These are phyloP conservation scores for Bacidia gigantensis DNA, from an alignment of 495 filamentous ascomycete species.

Conservation along the genomic window DNA sequence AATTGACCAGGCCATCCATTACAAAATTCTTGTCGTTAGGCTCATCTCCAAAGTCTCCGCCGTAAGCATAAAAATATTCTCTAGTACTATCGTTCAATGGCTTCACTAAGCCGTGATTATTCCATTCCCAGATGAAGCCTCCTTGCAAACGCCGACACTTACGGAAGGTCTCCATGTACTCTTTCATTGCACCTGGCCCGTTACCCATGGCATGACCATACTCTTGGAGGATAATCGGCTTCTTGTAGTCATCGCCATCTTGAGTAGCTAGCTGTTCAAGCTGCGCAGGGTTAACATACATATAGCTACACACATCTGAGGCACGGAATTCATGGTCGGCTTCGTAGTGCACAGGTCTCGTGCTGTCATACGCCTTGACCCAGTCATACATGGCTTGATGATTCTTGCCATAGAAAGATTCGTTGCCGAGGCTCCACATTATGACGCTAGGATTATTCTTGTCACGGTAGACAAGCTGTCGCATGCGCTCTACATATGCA, in stretches of 20 bases:
- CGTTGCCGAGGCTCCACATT: constrained; percentile 60
- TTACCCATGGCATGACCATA: constrained; percentile 64
- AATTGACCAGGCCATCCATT: constrained; percentile 49
- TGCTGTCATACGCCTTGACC: constrained; percentile 40
- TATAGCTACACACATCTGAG: constrained; percentile 51
- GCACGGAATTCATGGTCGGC: constrained; percentile 42
- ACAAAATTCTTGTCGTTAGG: constrained; percentile 54
- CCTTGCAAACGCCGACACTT: constrained; percentile 46
- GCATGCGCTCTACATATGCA: constrained; percentile 51
- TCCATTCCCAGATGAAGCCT: constrained; percentile 64
- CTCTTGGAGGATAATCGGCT: constrained; percentile 53
- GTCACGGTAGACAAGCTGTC: constrained; percentile 49
- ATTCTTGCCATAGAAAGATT: constrained; percentile 54
- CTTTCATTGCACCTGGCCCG: constrained; percentile 50
- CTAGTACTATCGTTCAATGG: constrained; percentile 34
- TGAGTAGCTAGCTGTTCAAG: constrained; percentile 30
- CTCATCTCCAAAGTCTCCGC: constrained; percentile 52
- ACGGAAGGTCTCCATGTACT: constrained; percentile 49
- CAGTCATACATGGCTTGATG: constrained; percentile 50
- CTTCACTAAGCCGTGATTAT: constrained; percentile 51
- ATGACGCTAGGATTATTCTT: constrained; percentile 53
- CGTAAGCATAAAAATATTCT: constrained; percentile 44
- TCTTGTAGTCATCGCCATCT: constrained; percentile 31
- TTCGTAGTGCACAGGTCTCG: constrained; percentile 52
- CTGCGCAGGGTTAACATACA: constrained; percentile 45